Conservation (phyloP, 768 basidiomycete genomes). For the Boletus subcaerulescens region DNA sequence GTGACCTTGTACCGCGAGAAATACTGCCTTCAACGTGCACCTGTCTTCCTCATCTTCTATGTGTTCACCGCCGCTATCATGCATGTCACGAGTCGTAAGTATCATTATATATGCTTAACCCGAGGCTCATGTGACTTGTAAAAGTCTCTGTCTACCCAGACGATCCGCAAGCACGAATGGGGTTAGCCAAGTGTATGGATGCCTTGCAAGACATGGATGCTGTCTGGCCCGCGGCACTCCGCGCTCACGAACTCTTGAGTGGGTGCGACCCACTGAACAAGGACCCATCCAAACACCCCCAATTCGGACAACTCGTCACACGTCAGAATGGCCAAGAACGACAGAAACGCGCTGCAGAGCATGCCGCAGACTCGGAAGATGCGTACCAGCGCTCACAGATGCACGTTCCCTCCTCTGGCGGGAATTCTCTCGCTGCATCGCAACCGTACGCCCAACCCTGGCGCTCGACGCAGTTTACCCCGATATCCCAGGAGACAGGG, state of each 20-base stretch:
- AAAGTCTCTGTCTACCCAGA: constrained; percentile 61
- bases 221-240: constrained; percentile 74
- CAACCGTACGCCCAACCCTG: constrained; percentile 28
- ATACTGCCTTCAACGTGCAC: constrained; percentile 56
- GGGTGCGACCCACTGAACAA: constrained; percentile 47
- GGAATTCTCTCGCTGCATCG: constrained; percentile 1
- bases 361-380: constrained; percentile 41
- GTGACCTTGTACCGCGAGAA: constrained; percentile 59
- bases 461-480: constrained; percentile 27
- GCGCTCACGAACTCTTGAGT: constrained; percentile 68
- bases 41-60: constrained; percentile 76
- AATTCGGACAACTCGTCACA: constrained; percentile 10
- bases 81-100: constrained; percentile 70
- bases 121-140: not conserved
- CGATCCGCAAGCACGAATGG: constrained; percentile 67
- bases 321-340: constrained; percentile 32
- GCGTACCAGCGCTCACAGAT: constrained; percentile 22
- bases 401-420: constrained; percentile 7
- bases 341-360: constrained; percentile 60
- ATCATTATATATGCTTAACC: not conserved
- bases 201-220: constrained; percentile 61
- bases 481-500: constrained; percentile 4
- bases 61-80: constrained; percentile 78
- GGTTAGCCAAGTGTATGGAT: constrained; percentile 65
- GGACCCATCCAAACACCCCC: not conserved